Conservation (phyloP, 192 early-diverging fungal genomes). For the Rhizophagus sp. region DNA sequence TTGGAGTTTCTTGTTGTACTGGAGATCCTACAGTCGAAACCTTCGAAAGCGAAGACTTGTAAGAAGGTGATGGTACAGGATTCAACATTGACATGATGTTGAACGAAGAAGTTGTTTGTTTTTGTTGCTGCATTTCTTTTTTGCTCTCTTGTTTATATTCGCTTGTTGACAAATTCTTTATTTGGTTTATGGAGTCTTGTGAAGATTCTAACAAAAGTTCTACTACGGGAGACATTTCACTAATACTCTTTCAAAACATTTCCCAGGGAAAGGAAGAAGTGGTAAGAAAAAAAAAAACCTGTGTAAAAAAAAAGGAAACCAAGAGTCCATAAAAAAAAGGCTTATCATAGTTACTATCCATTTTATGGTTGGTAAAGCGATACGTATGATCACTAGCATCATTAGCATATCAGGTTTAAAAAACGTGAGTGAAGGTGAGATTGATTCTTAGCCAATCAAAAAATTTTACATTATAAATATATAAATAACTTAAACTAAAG, state of each 20-base stretch:
- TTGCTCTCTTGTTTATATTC: not conserved
- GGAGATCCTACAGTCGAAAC: not conserved
- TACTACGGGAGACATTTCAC: not conserved
- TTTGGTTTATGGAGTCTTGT: not conserved
- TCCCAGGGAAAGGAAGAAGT: not conserved
- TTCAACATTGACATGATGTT: conserved; percentile 30
- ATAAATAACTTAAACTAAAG: not conserved
- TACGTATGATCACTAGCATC: not conserved
- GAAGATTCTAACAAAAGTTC: conserved; percentile 1
- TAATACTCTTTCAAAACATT: not conserved
- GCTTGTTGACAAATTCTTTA: not conserved
- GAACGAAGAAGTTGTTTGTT: conserved; percentile 20
- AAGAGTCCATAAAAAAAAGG: not conserved
- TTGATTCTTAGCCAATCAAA: not conserved
- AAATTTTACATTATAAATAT: not conserved
- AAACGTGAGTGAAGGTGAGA: not conserved
- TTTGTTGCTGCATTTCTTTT: conserved; percentile 10
- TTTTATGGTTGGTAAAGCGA: not conserved
- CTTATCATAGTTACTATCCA: not conserved
- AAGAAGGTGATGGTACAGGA: conserved; percentile 21
- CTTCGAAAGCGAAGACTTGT: not conserved
- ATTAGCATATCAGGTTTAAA: not conserved
- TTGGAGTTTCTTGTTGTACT: conserved; percentile 5
- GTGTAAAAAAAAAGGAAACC: not conserved
- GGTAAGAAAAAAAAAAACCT: not conserved